Evolutionary conservation across 257 asterid genomes (phyloP).

Genomic region (Mitragyna speciosa): DNA sequence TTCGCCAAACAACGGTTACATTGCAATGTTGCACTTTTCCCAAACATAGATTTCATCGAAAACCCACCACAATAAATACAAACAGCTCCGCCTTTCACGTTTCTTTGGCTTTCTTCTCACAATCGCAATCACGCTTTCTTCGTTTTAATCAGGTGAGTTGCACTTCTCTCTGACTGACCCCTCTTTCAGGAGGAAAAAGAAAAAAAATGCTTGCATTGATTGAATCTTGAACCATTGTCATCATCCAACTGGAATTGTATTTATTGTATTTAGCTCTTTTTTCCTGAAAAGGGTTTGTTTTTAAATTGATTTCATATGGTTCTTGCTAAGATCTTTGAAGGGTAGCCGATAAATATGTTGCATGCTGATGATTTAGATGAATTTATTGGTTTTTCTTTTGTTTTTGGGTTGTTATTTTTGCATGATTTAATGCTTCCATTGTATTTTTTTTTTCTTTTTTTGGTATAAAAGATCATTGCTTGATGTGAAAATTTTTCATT

Average conservation of each 20-base stretch:
- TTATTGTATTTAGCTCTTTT: neutral
- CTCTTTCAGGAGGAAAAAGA: neutral
- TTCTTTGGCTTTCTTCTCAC: constrained; percentile 11
- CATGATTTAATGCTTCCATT: neutral
- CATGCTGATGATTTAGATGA: neutral
- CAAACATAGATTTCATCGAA: constrained; percentile 71
- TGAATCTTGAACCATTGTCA: neutral
- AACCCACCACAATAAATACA: constrained; percentile 11
- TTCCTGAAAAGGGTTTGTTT: constrained; percentile 1
- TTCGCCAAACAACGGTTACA: constrained; percentile 33
- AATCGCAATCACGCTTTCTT: neutral
- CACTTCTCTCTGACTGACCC: neutral
- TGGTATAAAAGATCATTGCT: neutral
- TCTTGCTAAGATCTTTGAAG: constrained; percentile 8
- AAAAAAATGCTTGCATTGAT: constrained; percentile 2
- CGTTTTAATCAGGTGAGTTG: constrained; percentile 14
- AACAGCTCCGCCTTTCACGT: neutral
- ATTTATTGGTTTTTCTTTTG: neutral
- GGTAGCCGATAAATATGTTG: neutral
- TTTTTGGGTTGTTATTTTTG: neutral
- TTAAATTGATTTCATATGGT: neutral
- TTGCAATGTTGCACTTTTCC: constrained; percentile 12
- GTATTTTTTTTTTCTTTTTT: neutral
- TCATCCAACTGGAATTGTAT: neutral
- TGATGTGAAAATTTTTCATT: neutral